Conservation (phyloP, 495 filamentous ascomycete species). For the Aspergillus nidulans region DNA sequence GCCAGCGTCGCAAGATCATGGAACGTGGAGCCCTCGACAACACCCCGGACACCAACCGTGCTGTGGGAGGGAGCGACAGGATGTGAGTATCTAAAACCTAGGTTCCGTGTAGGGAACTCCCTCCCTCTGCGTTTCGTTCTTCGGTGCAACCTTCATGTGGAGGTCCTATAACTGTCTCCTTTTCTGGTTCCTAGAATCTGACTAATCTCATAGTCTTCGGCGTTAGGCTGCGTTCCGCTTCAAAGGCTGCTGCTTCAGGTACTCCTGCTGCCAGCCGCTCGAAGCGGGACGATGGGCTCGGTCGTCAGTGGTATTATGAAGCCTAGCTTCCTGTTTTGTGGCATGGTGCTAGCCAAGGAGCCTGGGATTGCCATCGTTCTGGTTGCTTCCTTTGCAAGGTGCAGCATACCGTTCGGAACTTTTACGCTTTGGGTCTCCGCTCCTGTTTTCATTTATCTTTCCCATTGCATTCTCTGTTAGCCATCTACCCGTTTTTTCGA, state of each 20-base stretch:
- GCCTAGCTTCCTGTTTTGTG: conserved; percentile 31
- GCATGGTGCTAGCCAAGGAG: conserved; percentile 28
- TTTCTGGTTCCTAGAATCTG: conserved; percentile 64
- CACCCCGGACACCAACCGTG: conserved; percentile 79
- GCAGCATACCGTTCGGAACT: conserved; percentile 41
- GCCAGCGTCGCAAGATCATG: conserved; percentile 80
- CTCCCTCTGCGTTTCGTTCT: conserved; percentile 79
- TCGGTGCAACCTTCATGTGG: conserved; percentile 69
- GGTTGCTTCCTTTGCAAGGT: conserved; percentile 26
- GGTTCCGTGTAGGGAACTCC: conserved; percentile 90
- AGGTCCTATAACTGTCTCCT: conserved; percentile 37
- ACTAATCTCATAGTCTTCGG: conserved; percentile 86
- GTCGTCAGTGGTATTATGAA: conserved; percentile 53
- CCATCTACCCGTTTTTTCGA: conserved; percentile 36
- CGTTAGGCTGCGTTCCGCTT: conserved; percentile 94
- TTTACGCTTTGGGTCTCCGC: conserved; percentile 33
- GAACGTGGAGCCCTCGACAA: conserved; percentile 71
- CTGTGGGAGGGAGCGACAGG: conserved; percentile 89
- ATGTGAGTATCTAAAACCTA: conserved; percentile 90
- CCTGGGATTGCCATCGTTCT: conserved; percentile 31
- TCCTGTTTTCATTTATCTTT: conserved; percentile 29
- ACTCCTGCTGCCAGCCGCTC: conserved; percentile 65
- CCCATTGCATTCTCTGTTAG: conserved; percentile 31
- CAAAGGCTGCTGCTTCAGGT: conserved; percentile 70
- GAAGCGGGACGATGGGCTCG: conserved; percentile 66